Evolutionary conservation across 2,329 filamentous ascomycete species (phyloP).

Genomic region (Talaromyces pinophilus): DNA sequence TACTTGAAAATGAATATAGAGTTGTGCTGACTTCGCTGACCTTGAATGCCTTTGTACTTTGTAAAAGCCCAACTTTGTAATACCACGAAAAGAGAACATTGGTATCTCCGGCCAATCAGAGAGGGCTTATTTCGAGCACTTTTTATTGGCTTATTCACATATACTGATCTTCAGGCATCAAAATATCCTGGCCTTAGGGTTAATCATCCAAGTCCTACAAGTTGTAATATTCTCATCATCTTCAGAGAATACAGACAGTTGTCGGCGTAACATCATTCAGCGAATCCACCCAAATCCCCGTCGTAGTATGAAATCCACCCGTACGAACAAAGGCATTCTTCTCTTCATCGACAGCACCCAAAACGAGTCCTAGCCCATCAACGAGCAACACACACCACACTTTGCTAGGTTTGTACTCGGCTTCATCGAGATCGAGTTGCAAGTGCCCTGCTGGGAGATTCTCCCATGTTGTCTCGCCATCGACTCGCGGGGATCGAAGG

Average conservation of each 20-base stretch:
- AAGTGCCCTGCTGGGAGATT: background rate
- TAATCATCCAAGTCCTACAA: background rate
- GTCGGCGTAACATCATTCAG: slow-evolving; percentile 1
- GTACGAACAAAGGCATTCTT: slow-evolving; percentile 11
- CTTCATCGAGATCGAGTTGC: slow-evolving; percentile 14
- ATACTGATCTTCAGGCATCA: background rate
- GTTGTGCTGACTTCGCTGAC: background rate
- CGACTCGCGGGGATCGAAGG: background rate
- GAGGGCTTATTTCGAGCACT: background rate
- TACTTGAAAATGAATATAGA: background rate
- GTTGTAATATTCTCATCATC: background rate
- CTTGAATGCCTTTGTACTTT: background rate
- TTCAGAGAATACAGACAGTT: slow-evolving; percentile 10
- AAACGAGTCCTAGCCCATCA: slow-evolving; percentile 3
- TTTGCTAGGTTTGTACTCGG: background rate
- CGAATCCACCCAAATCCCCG: background rate
- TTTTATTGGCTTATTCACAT: background rate
- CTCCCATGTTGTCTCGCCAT: background rate
- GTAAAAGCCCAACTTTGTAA: too few species aligned
- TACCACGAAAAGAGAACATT: background rate
- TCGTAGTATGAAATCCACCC: slow-evolving; percentile 8
- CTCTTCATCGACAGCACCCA: slow-evolving; percentile 8
- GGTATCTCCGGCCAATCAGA: background rate
- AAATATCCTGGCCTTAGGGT: background rate
- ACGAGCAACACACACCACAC: slow-evolving; percentile 16